A percentile compares a stretch with the other conserved stretches of the same genome.
These are phyloP conservation scores for Mortierella sp. DNA, from an alignment of 371 early-diverging fungal species.

Conservation along the genomic window DNA sequence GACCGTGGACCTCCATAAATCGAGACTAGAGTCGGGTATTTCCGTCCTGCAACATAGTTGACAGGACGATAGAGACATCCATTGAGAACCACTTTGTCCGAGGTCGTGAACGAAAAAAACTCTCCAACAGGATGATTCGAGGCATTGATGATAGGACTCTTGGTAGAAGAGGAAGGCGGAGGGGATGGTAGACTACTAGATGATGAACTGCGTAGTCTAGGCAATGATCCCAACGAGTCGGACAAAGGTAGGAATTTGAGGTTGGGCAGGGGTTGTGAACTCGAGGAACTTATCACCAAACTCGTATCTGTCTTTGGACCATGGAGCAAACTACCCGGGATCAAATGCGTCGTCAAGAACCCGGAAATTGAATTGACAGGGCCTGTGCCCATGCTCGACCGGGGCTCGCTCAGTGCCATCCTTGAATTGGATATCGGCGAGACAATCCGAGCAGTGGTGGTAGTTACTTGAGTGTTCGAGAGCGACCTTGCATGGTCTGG, in stretches of 20 bases:
- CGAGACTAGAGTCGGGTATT: slow-evolving; percentile 67
- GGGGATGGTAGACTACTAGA: not conserved
- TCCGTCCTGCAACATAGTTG: slow-evolving; percentile 58
- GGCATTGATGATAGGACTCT: slow-evolving; percentile 16
- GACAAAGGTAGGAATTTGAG: too few species aligned
- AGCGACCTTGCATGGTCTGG: slow-evolving; percentile 27
- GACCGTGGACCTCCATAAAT: slow-evolving; percentile 76
- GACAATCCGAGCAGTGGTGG: slow-evolving; percentile 15
- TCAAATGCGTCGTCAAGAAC: slow-evolving; percentile 38
- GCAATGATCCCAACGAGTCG: not conserved
- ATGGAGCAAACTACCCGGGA: slow-evolving; percentile 27
- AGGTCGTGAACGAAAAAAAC: slow-evolving; percentile 45
- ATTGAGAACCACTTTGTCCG: slow-evolving; percentile 57
- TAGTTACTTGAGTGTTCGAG: slow-evolving; percentile 25
- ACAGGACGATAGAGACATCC: slow-evolving; percentile 75
- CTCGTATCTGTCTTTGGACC: slow-evolving; percentile 24
- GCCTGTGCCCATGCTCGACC: not conserved
- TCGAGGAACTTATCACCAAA: slow-evolving; percentile 26
- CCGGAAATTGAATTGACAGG: slow-evolving; percentile 48
- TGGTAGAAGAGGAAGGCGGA: slow-evolving; percentile 10
- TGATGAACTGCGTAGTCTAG: not conserved
- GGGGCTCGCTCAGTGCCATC: not conserved
- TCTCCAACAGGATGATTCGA: slow-evolving; percentile 41
- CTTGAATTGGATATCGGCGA: not conserved
- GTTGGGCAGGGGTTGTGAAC: not conserved